These are phyloP conservation scores for Aleurites moluccanus DNA, from an alignment of 441 rosid species.

Conservation along the genomic window DNA sequence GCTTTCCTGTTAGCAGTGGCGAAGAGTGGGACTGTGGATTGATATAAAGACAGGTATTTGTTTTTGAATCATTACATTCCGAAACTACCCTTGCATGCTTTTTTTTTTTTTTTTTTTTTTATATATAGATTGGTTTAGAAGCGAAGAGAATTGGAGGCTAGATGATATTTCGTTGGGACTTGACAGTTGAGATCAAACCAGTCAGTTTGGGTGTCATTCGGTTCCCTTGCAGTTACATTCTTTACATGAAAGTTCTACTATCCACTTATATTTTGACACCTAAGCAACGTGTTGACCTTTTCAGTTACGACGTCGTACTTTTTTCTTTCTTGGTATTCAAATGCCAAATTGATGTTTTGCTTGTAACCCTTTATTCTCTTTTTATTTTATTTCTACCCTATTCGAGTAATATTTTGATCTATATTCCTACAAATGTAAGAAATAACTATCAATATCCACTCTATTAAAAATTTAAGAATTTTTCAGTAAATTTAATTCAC, in stretches of 20 bases:
- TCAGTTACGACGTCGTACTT: background rate
- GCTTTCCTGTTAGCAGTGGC: constrained; percentile 9
- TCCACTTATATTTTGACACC: constrained; percentile 45
- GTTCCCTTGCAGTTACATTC: constrained; percentile 25
- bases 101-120: background rate
- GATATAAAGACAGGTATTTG: constrained; percentile 36
- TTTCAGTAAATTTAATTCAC: too few relatives aligned
- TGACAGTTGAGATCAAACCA: constrained; percentile 57
- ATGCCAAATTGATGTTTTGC: too few relatives aligned
- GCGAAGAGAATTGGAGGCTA: constrained; percentile 22
- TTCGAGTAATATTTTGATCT: too few relatives aligned
- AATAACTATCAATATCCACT: too few relatives aligned
- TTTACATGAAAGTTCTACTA: constrained; percentile 1
- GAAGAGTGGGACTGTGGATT: constrained; percentile 19
- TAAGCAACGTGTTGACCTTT: background rate
- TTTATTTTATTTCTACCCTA: too few relatives aligned
- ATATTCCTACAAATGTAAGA: too few relatives aligned
- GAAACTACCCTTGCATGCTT: constrained; percentile 40
- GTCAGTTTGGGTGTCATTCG: constrained; percentile 30
- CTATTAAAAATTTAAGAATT: too few relatives aligned
- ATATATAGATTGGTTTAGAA: constrained; percentile 11
- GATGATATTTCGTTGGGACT: constrained; percentile 40
- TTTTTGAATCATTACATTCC: constrained; percentile 3
- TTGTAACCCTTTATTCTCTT: too few relatives aligned
- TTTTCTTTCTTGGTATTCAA: too few relatives aligned